A percentile compares a stretch with the other conserved stretches of the same genome.
These are phyloP conservation scores for Leptographium lundbergii DNA, from an alignment of 2,329 filamentous ascomycete genomes.

Conservation along the genomic window DNA sequence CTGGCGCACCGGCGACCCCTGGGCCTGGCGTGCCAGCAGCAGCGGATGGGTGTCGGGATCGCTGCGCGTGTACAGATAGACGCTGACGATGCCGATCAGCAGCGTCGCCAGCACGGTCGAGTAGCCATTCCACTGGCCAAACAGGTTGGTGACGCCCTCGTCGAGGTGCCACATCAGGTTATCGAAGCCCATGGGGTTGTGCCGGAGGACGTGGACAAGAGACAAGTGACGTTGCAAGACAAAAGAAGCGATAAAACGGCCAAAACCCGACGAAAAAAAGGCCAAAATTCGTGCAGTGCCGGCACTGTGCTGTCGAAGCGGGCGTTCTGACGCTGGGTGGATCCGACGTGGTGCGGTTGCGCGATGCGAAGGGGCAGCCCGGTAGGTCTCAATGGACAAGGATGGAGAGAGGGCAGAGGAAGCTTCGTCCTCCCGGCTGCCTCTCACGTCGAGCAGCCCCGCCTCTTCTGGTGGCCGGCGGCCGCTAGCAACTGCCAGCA, in stretches of 20 bases:
- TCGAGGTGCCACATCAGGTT: conserved; percentile 57
- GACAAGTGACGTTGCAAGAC: background rate
- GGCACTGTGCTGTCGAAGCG: background rate
- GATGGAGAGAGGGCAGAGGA: background rate
- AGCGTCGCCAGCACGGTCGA: conserved; percentile 59
- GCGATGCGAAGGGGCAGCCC: background rate
- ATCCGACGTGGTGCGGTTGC: background rate
- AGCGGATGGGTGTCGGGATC: conserved; percentile 90
- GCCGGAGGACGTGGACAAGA: background rate
- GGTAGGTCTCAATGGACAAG: too few relatives aligned
- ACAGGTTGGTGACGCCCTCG: conserved; percentile 51
- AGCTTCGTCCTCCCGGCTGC: background rate
- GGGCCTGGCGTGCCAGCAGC: conserved; percentile 74
- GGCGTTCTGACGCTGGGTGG: background rate
- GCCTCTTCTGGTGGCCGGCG: background rate
- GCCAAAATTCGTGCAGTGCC: background rate
- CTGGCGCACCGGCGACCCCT: conserved; percentile 65
- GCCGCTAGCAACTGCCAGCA: background rate
- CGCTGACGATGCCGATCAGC: conserved; percentile 55
- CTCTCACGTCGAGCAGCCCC: background rate
- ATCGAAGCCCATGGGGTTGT: conserved; percentile 35
- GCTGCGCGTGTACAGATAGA: conserved; percentile 54
- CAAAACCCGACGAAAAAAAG: background rate
- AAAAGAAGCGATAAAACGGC: background rate
- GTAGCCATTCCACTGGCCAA: conserved; percentile 72